These are phyloP conservation scores for Pseudocercospora fuligena DNA, from an alignment of 2,329 filamentous ascomycete genomes.

Conservation along the genomic window DNA sequence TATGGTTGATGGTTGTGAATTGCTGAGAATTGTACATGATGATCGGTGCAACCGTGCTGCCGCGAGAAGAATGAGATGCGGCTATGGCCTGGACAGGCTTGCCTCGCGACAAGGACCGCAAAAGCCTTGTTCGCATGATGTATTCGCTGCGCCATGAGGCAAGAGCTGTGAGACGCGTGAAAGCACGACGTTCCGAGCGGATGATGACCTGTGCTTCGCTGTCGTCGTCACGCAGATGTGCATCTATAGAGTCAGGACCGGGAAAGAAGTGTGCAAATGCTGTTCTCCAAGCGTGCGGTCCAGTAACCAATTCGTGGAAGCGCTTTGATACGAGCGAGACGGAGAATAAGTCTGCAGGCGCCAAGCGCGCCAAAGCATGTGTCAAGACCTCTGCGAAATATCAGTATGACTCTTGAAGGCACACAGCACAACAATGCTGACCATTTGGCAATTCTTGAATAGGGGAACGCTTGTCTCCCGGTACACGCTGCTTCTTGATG, in stretches of 20 bases:
- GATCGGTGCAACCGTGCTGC: constrained; percentile 72
- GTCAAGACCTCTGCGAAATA: constrained; percentile 77
- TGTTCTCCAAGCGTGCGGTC: constrained; percentile 90
- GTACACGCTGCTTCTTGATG: constrained; percentile 52
- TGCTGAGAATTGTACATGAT: constrained; percentile 86
- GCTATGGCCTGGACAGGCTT: constrained; percentile 68
- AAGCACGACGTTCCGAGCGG: constrained; percentile 75
- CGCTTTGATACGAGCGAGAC: constrained; percentile 86
- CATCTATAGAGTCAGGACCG: constrained; percentile 65
- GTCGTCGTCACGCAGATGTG: constrained; percentile 47
- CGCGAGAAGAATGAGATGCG: constrained; percentile 59
- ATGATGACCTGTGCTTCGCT: constrained; percentile 60
- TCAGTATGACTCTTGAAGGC: constrained; percentile 25
- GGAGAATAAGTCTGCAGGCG: constrained; percentile 79
- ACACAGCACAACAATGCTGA: constrained; percentile 43
- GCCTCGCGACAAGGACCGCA: constrained; percentile 80
- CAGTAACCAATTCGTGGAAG: constrained; percentile 85
- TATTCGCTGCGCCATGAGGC: constrained; percentile 98
- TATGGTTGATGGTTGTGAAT: constrained; percentile 75
- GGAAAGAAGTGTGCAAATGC: constrained; percentile 92
- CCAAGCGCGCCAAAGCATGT: constrained; percentile 86
- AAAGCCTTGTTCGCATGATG: constrained; percentile 79
- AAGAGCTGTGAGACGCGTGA: constrained; percentile 78
- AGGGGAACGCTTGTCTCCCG: constrained; percentile 52
- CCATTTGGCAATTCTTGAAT: constrained; percentile 78